A percentile compares a stretch with the other conserved stretches of the same genome.
phyloP scores from a whole-genome alignment of 192 early-diverging fungal species.

The Rhizoclosmatium globosum region DNA sequence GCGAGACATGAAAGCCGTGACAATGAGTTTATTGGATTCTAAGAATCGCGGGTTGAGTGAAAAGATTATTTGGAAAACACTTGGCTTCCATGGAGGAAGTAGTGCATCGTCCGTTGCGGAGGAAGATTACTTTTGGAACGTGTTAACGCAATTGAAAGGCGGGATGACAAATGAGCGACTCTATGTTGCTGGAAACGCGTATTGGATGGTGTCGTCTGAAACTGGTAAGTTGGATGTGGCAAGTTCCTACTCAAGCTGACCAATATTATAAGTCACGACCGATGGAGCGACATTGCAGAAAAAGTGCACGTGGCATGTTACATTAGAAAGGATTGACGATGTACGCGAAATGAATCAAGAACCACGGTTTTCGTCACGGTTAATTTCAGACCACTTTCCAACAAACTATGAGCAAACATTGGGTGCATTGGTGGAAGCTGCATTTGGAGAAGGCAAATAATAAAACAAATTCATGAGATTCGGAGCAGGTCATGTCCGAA shows the following conservation, averaged over 20 bases:
- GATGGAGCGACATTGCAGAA: not conserved
- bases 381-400: conserved; percentile 83
- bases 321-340: conserved; percentile 73
- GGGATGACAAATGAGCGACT: conserved; percentile 84
- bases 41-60: conserved; percentile 54
- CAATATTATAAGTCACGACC: conserved; percentile 13
- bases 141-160: conserved; percentile 81
- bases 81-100: conserved; percentile 41
- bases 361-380: conserved; percentile 77
- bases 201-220: conserved; percentile 58
- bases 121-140: conserved; percentile 86
- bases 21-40: conserved; percentile 47
- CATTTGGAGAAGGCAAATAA: conserved; percentile 21
- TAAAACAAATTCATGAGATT: not conserved
- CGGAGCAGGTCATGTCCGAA: not conserved
- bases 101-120: conserved; percentile 25
- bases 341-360: conserved; percentile 82
- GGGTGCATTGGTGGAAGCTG: conserved; percentile 43
- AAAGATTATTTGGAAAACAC: conserved; percentile 51
- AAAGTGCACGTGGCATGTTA: conserved; percentile 32
- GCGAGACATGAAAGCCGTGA: conserved; percentile 82
- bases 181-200: conserved; percentile 81
- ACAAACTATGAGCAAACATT: conserved; percentile 71
- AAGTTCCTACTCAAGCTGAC: not conserved
- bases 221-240: conserved; percentile 27